phyloP scores from a whole-genome alignment of 2,329 filamentous ascomycete species.

The Penicillium sp. region DNA sequence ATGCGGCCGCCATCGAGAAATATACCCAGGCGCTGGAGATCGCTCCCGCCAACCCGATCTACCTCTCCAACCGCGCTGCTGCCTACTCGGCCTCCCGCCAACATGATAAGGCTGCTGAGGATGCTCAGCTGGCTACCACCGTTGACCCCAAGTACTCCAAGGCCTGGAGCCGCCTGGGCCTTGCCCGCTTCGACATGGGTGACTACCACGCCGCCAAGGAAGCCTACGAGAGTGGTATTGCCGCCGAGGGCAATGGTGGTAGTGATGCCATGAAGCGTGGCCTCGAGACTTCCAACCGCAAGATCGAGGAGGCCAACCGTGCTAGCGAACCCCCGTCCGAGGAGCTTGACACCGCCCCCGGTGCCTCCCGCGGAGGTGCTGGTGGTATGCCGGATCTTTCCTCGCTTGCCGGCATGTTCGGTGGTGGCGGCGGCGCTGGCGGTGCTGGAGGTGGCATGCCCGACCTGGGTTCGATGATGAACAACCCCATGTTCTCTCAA shows the following conservation, averaged over 20 bases:
- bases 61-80: slow-evolving; percentile 95
- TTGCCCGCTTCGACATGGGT: slow-evolving; percentile 88
- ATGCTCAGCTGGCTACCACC: slow-evolving; percentile 87
- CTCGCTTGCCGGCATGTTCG: slow-evolving; percentile 73
- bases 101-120: slow-evolving; percentile 80
- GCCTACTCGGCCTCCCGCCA: slow-evolving; percentile 84
- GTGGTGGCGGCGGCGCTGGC: slow-evolving; percentile 52
- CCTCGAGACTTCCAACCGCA: slow-evolving; percentile 87
- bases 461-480: slow-evolving; percentile 85
- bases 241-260: slow-evolving; percentile 89
- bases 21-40: slow-evolving; percentile 87
- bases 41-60: slow-evolving; percentile 86
- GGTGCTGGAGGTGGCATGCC: slow-evolving; percentile 76
- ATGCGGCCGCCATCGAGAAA: slow-evolving; percentile 76
- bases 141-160: slow-evolving; percentile 95
- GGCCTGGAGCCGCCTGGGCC: slow-evolving; percentile 90
- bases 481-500: slow-evolving; percentile 95
- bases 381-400: slow-evolving; percentile 74
- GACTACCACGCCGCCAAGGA: slow-evolving; percentile 93
- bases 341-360: slow-evolving; percentile 55
- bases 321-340: slow-evolving; percentile 56
- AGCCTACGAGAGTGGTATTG: slow-evolving; percentile 89
- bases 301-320: slow-evolving; percentile 77
- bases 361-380: slow-evolving; percentile 44
- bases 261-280: slow-evolving; percentile 98